Percentiles rank a stretch among this genome's conserved stretches.
These are phyloP conservation scores for Hypoxylon sp. DNA, from an alignment of 2,329 filamentous ascomycete species.

Conservation along the genomic window DNA sequence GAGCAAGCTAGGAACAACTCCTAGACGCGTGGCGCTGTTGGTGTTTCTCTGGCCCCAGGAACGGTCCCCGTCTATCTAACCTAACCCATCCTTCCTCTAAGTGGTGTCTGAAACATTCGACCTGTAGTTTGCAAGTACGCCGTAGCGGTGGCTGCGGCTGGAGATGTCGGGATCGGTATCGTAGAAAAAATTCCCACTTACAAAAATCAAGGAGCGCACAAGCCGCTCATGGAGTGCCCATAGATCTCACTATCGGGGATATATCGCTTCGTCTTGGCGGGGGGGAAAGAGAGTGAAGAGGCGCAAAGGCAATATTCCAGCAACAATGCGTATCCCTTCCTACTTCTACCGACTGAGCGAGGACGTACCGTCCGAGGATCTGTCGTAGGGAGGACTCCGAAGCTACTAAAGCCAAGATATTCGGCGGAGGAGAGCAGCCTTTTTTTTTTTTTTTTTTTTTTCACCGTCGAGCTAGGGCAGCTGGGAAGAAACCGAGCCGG, in stretches of 20 bases:
- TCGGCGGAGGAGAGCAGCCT: not conserved
- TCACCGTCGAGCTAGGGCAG: not conserved
- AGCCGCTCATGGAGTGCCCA: constrained; percentile 17
- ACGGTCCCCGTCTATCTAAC: constrained; percentile 36
- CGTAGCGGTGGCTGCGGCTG: constrained; percentile 9
- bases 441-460: too few species aligned
- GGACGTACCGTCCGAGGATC: constrained; percentile 10
- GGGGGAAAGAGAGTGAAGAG: constrained; percentile 19
- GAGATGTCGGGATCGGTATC: constrained; percentile 1
- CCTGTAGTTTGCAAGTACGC: constrained; percentile 33
- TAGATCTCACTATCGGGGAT: constrained; percentile 11
- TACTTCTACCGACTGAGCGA: constrained; percentile 20
- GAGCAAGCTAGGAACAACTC: constrained; percentile 36
- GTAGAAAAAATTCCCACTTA: constrained; percentile 22
- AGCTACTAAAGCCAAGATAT: not conserved
- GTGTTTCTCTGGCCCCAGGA: constrained; percentile 42
- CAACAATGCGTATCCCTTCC: constrained; percentile 45
- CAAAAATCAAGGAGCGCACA: constrained; percentile 9
- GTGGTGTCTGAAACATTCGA: constrained; percentile 14
- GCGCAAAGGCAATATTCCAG: constrained; percentile 53
- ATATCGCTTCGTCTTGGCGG: constrained; percentile 24
- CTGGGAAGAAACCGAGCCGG: not conserved
- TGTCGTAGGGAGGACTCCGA: constrained; percentile 1
- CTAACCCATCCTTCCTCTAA: constrained; percentile 21
- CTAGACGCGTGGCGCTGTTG: constrained; percentile 42